Base-by-base conservation (phyloP, 2,329 filamentous ascomycete genomes). In the Aspergillus ibericus region DNA sequence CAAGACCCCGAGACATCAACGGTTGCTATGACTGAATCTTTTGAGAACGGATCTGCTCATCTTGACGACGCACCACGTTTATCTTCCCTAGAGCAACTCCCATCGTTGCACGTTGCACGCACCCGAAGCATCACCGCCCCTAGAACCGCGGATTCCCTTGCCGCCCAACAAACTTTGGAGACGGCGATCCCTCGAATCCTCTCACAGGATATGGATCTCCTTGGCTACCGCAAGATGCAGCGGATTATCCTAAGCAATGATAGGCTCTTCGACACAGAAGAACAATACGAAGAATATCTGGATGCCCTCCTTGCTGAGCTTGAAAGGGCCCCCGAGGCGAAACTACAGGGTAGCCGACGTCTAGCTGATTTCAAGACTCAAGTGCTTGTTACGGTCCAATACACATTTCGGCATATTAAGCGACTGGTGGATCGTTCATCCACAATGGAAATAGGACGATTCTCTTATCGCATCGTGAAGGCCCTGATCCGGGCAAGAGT, bases 181-280 rank as follows among this genome's bases (percentile, higher is more conserved):
- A 77, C 74, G 50, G 76, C 70, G 1, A 71, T 77, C 12, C 62
- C 63, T 42, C 71, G 72, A 27, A 77, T 79, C 29, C 66, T 63
- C 18, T 67, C 71, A 0, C 69, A 70, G 25, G 68, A 65, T 2
- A 72, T 79, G 60, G 77, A 78, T 53, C 72, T 77, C 18, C 72
- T 73, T 38, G 77, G 75, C 25, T 78, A 78, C 58, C 72, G 76
- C 7, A 78, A 78, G 58, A 62, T 80, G 5, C 77, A 79, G 58
- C 69, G 69, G 4, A 61, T 79, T 15, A 73, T 78, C 60, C 69
- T 74, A 57, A 71, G 70, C 47, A 73, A 77, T 25, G 68, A 74
- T 25, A 64, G 68, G 6, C 69, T 78, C 25, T 72, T 75, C 16
- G 61, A 68, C 18, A 70, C 74, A 29, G 71, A 72, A 38, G 63